Evolutionary conservation across 2,329 filamentous ascomycete genomes (phyloP).

Genomic region (Colletotrichum paranaense): DNA sequence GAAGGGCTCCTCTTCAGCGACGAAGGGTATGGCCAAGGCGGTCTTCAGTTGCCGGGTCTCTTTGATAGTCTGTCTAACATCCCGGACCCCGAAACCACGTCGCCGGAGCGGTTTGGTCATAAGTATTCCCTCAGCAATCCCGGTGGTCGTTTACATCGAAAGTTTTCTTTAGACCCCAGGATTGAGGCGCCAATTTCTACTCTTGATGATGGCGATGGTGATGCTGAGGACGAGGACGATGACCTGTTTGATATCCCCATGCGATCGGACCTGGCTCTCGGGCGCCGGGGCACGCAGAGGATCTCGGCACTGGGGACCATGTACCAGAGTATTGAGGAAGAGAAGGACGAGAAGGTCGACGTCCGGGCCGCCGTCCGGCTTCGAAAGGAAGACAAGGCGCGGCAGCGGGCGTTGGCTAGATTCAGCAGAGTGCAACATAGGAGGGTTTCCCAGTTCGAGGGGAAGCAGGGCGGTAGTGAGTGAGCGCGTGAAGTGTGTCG

Average conservation of each 20-base stretch:
- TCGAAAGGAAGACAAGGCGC: constrained; percentile 46
- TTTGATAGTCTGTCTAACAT: constrained; percentile 37
- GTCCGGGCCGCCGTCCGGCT: constrained; percentile 43
- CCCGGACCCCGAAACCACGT: constrained; percentile 11
- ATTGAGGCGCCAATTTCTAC: constrained; percentile 1
- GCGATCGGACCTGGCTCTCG: constrained; percentile 24
- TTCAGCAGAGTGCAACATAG: not conserved
- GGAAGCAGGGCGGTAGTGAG: not conserved
- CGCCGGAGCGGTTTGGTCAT: not conserved
- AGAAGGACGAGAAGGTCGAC: constrained; percentile 39
- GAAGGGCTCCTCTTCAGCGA: constrained; percentile 51
- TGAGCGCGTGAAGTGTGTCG: not conserved
- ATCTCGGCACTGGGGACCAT: constrained; percentile 34
- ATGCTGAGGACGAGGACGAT: constrained; percentile 8
- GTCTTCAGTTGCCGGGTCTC: constrained; percentile 49
- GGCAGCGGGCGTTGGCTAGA: constrained; percentile 37
- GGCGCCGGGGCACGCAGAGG: constrained; percentile 28
- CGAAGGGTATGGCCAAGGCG: constrained; percentile 46
- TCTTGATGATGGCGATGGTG: constrained; percentile 15
- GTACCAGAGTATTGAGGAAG: constrained; percentile 32
- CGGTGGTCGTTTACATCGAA: not conserved
- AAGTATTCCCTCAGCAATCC: constrained; percentile 11
- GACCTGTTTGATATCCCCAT: constrained; percentile 6
- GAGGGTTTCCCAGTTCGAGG: not conserved
- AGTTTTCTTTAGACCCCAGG: constrained; percentile 9